Percentiles rank a stretch among this genome's conserved stretches.
phyloP scores from a whole-genome alignment of 495 filamentous ascomycete species.

The Talaromyces ruber region DNA sequence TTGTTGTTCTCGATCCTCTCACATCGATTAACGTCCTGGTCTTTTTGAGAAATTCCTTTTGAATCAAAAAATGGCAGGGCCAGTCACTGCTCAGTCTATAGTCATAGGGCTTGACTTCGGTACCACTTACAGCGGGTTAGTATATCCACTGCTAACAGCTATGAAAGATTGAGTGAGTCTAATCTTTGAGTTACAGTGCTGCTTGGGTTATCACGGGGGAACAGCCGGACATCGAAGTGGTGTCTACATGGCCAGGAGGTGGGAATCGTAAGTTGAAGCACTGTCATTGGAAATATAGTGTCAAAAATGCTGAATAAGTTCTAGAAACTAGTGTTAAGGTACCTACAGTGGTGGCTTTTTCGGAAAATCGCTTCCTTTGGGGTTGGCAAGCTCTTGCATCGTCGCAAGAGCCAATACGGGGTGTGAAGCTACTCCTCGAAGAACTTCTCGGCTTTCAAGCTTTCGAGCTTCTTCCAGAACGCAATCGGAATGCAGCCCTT shows the following conservation, averaged over 20 bases:
- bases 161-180: slow-evolving; percentile 7
- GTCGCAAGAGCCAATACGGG: slow-evolving; percentile 15
- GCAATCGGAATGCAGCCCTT: neutral
- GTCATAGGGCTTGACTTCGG: slow-evolving; percentile 40
- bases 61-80: neutral
- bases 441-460: slow-evolving; percentile 13
- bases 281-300: too few species aligned
- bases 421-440: slow-evolving; percentile 31
- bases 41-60: neutral
- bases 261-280: slow-evolving; percentile 19
- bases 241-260: slow-evolving; percentile 25
- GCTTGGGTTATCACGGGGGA: slow-evolving; percentile 17
- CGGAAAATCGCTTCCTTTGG: slow-evolving; percentile 22
- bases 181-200: slow-evolving; percentile 14
- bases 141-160: slow-evolving; percentile 4
- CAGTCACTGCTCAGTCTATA: slow-evolving; percentile 3
- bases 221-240: slow-evolving; percentile 19
- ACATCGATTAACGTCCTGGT: neutral
- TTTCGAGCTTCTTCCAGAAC: slow-evolving; percentile 6
- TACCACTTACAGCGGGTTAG: slow-evolving; percentile 31
- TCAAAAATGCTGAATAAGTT: too few species aligned
- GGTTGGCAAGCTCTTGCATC: slow-evolving; percentile 26
- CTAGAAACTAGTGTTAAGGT: slow-evolving; percentile 35
- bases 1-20: neutral
- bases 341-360: slow-evolving; percentile 37